Base-by-base conservation (phyloP, 805 yeast genomes). In the Ogataea philodendri region DNA sequence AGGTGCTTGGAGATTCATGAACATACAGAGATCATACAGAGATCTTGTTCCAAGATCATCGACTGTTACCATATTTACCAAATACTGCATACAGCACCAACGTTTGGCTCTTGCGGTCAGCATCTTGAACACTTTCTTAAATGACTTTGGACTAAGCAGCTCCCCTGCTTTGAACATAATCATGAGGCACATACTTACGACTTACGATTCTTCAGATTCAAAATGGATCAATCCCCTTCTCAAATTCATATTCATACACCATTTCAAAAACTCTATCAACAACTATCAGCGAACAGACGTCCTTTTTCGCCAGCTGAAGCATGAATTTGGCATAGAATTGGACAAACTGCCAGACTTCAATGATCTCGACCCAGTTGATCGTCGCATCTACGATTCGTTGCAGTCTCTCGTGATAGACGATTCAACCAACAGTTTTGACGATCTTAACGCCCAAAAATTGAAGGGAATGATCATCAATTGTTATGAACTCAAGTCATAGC, bases 1-100 rank as follows among this genome's bases (percentile, higher is more conserved):
- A 2, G 37, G 28, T 3, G 52, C 52, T 3, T 52, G 57, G 59
- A 22, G 26, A 2, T 47, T 52, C 22, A 42, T 53, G 48, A 24
- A 9, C 3, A 16, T 15, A 6, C 41, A 44, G 21, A 14, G 21
- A 3, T n/a, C 25, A 6, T 5, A 7, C 8, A 25, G 30, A 16
- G 30, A 35, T 4, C 13, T 41, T 9, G 26, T 23, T 5, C 50
- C 54, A 3, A 35, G 39, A 17, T 27, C 38, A 31, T 45, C 55
- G 5, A 55, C 57, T 10, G 9, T 48, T 21, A 50, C 55, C 3
- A 22, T 55, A 5, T 48, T 51, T 10, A 22, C 52, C 10, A 53
- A 49, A 22, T 38, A 45, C 26, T 44, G 42, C 4, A 40, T 32
- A 15, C 7, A n/a, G 6, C 28, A 26, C 7, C 19, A 32, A 5